Percentiles rank a stretch among this genome's conserved stretches.
Evolutionary conservation across 192 early-diverging fungal species (phyloP).

Genomic region (Linnemannia hyalina): DNA sequence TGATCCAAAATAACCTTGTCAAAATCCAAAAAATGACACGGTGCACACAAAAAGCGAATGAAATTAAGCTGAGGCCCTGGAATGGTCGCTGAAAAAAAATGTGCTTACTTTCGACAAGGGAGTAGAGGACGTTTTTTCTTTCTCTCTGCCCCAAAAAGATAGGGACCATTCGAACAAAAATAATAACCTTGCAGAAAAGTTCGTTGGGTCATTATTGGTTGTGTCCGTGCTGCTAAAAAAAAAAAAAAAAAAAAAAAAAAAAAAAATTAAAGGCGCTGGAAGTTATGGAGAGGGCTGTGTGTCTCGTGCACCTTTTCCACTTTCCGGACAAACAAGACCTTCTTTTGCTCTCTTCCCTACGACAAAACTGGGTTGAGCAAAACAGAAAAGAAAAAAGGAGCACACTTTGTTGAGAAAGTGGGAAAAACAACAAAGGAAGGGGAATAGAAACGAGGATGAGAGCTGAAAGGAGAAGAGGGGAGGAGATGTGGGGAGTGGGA

Average conservation of each 20-base stretch:
- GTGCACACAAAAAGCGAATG: not conserved
- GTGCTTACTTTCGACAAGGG: not conserved
- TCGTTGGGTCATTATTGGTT: not conserved
- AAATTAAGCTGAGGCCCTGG: no score
- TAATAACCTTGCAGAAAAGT: not conserved
- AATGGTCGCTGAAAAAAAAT: no score
- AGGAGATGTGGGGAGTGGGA: not conserved
- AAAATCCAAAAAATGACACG: not conserved
- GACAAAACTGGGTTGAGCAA: slow-evolving; percentile 2
- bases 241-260: no score
- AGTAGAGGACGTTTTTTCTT: not conserved
- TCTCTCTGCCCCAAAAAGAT: not conserved
- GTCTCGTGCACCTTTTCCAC: not conserved
- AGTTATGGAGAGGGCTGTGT: not conserved
- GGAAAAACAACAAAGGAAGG: not conserved
- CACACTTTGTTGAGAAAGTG: not conserved
- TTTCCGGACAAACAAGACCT: not conserved
- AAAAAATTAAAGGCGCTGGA: not conserved
- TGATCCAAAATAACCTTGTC: not conserved
- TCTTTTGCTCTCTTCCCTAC: not conserved
- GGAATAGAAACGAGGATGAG: not conserved
- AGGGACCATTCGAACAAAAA: not conserved
- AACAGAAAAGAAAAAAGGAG: not conserved
- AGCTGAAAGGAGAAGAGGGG: not conserved
- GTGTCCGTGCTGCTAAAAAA: not conserved